Base-by-base conservation (phyloP, 2,329 filamentous ascomycete species). In the Pyrenochaeta sp. region DNA sequence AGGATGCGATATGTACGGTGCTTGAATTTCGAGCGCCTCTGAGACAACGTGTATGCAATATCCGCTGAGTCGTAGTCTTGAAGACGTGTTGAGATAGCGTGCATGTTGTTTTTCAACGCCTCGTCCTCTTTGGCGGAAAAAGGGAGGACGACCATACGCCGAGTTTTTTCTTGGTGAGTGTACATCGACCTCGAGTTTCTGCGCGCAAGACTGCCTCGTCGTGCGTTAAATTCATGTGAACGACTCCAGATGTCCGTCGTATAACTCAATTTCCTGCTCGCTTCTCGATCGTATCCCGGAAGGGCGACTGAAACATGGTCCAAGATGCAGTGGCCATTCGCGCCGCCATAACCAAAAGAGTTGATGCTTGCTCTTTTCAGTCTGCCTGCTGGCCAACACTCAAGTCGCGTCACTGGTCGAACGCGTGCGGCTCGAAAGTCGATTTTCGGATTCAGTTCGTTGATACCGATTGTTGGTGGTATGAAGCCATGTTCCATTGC, bases 291-390 rank as follows among this genome's bases (percentile, higher is more conserved):
- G 17, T 28, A 28, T 14, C 26, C 26, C 9, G 34, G 34, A 11
- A 36, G 13, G 4, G 21, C 20, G n/a, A 17, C 21, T 76, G 32
- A 3, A 78, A 31, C 35, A 17, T 58, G 48, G 26, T 60, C 60
- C 22, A 67, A 41, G 13, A 67, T 57, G 3, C 54, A 40, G 44
- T 67, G 63, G 7, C 48, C 61, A 36, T 55, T 58, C 7, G 52
- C 38, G 11, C 55, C 54, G 14, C 52, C 55, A 24, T 53, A 58
- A 5, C 53, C 55, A 31, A 59, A 59, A 5, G 37, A 41, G 35
- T 57, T 57, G 13, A 56, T 30, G 11, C 35, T 42, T 11, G 37
- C 17, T 32, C 51, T 31, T 7, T 34, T 13, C 6, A 40, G 7
- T 13, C 23, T 20, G 6, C 30, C 20, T 0, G n/a, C 11, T 6